Evolutionary conservation across 176 grass and related monocot species (phyloP), one percentile per base, ranked within the genome.

Genomic region (Elaeis guineensis): DNA sequence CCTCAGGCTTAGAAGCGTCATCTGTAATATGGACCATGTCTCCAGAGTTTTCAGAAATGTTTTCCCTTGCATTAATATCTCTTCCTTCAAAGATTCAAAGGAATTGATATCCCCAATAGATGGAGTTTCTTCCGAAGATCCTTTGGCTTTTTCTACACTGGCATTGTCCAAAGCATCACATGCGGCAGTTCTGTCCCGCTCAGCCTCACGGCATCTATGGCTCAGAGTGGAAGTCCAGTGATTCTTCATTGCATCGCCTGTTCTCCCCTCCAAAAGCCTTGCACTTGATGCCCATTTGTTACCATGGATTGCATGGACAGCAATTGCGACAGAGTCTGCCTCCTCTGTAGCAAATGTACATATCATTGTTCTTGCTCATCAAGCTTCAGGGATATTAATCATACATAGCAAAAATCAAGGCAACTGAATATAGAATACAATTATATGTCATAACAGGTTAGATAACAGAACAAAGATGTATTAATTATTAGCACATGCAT

Each of bases 221-320:
- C 77, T 91, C 65, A 89, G 73, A 61, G 93, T 92, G 50, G 87
- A 98, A 83, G 92, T 98, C 93, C 87, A 98, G 73, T 92, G 88
- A 29, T 98, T 98, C 82, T 98, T 98, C 54, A 92, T 98, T 35
- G 84, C 84, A 49, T 92, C 92, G 55, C 92, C 88, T 0, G 93
- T 98, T 89, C 93, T 85, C 19, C 88, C 82, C 67, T 77, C 73
- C 73, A 98, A 88, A 79, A 86, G 81, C 77, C 86, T 92, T 4
- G 84, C 84, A 12, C 92, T 98, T 44, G 74, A 79, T 6, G 93
- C 87, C 93, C 93, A 92, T 65, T 89, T 92, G 52, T 98, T 92
- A 51, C 88, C 93, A 70, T 98, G 87, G 58, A 89, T 62, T 59
- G 78, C 64, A 65, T 92, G 93, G 52, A 84, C 93, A 0, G 57